A percentile compares a stretch with the other conserved stretches of the same genome.
Conservation (phyloP, 345 rosid genomes). For the Syzygium oleosum region DNA sequence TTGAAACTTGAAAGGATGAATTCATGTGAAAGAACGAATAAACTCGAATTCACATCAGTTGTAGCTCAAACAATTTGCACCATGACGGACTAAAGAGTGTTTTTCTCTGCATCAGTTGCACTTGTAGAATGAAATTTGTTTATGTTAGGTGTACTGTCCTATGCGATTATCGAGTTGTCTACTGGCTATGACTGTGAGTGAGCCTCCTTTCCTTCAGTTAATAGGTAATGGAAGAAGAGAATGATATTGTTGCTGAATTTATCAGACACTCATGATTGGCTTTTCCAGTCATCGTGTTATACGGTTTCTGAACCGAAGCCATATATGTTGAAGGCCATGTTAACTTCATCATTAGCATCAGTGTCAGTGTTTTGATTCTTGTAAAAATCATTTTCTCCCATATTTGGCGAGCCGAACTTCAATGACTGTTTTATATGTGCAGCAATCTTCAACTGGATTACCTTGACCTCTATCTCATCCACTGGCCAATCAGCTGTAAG, state of each 20-base stretch:
- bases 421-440: neutral
- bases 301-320: neutral
- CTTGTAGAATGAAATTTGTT: neutral
- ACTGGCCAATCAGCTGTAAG: conserved; percentile 81
- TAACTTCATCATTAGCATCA: neutral
- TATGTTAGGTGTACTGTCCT: neutral
- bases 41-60: neutral
- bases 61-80: neutral
- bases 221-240: neutral
- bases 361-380: neutral
- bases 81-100: neutral
- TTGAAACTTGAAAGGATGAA: neutral
- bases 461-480: conserved; percentile 65
- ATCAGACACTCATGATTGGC: neutral
- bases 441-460: conserved; percentile 67
- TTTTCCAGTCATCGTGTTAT: neutral
- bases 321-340: neutral
- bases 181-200: neutral
- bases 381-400: neutral
- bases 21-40: neutral
- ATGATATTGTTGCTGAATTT: neutral
- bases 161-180: neutral
- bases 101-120: neutral
- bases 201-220: neutral
- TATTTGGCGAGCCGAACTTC: neutral